phyloP scores from a whole-genome alignment of 2,329 filamentous ascomycete genomes.

The Byssochlamys sp. region DNA sequence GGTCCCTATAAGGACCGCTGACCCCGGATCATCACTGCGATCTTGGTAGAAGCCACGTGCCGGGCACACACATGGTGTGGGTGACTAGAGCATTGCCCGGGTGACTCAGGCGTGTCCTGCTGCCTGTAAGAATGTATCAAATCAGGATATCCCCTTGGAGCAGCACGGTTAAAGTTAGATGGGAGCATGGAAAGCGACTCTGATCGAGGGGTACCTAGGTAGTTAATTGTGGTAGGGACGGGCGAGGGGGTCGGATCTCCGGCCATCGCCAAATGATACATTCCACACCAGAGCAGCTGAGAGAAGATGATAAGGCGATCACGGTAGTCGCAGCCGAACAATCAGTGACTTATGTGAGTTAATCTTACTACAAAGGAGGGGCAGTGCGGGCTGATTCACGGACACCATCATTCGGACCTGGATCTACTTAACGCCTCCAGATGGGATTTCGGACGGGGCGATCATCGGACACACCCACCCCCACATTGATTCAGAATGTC shows the following conservation, averaged over 20 bases:
- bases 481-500: not conserved
- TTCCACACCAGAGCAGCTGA: not conserved
- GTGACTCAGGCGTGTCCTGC: slow-evolving; percentile 2
- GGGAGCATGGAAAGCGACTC: not conserved
- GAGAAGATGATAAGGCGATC: not conserved
- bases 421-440: not conserved
- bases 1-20: not conserved
- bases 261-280: not conserved
- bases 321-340: not conserved
- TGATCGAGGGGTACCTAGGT: no score
- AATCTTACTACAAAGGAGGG: not conserved
- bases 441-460: not conserved
- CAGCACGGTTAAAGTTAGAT: not conserved
- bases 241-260: not conserved
- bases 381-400: not conserved
- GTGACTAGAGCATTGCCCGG: not conserved
- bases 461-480: not conserved
- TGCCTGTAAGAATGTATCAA: slow-evolving; percentile 1
- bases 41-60: slow-evolving; percentile 1
- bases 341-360: not conserved
- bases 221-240: not conserved
- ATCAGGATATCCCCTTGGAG: not conserved
- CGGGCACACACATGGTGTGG: not conserved
- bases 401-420: not conserved
- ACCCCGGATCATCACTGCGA: not conserved